These are phyloP conservation scores for Kwoniella pini DNA, from an alignment of 768 basidiomycete genomes.

Conservation along the genomic window DNA sequence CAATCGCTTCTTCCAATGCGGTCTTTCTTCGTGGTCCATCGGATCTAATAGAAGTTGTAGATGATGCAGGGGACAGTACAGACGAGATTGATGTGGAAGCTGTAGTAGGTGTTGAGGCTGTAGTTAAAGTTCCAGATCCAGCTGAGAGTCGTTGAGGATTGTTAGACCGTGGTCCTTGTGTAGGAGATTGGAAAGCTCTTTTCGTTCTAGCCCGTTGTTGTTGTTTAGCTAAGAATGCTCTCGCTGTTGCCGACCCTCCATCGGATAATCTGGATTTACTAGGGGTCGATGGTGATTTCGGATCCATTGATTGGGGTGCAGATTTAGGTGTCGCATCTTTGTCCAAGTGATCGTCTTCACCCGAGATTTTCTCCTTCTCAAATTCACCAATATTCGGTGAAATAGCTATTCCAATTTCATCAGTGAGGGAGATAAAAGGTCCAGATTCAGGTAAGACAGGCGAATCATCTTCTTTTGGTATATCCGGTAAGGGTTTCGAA, in stretches of 20 bases:
- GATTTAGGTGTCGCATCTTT: slow-evolving; percentile 5
- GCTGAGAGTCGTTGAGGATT: slow-evolving; percentile 2
- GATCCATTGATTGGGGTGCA: background rate
- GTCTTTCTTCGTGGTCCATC: slow-evolving; percentile 24
- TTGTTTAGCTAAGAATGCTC: slow-evolving; percentile 41
- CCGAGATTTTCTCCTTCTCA: background rate
- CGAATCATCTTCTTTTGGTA: slow-evolving; percentile 11
- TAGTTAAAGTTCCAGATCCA: background rate
- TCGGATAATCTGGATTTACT: slow-evolving; percentile 14
- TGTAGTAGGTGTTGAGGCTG: slow-evolving; percentile 1
- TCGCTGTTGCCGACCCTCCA: slow-evolving; percentile 29
- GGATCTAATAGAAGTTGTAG: slow-evolving; percentile 6
- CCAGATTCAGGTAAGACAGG: slow-evolving; percentile 2
- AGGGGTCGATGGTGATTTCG: slow-evolving; percentile 4
- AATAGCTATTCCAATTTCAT: slow-evolving; percentile 35
- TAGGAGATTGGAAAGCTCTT: slow-evolving; percentile 40
- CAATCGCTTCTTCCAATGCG: slow-evolving; percentile 44
- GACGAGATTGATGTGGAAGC: slow-evolving; percentile 13
- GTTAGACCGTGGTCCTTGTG: slow-evolving; percentile 13
- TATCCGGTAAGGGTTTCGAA: slow-evolving; percentile 19
- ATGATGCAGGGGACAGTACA: slow-evolving; percentile 2
- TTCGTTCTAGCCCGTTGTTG: slow-evolving; percentile 43
- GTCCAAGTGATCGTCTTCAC: background rate
- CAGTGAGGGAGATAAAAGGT: slow-evolving; percentile 3
- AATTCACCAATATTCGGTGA: slow-evolving; percentile 19